A percentile compares a stretch with the other conserved stretches of the same genome.
Conservation (phyloP, 176 grass and related monocot genomes). For the Rhynchospora tenuis region DNA sequence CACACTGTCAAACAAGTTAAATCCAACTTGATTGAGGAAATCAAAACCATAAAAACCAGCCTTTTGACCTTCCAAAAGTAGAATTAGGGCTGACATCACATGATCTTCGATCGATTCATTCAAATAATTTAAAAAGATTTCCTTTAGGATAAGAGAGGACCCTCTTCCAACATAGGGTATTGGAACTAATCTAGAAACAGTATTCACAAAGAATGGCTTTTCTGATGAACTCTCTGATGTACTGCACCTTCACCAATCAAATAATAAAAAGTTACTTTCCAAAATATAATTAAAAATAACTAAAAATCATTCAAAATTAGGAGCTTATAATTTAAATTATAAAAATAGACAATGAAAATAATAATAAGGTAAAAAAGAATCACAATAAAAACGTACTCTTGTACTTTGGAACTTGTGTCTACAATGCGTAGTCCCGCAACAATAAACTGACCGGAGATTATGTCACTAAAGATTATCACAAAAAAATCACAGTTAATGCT, state of each 20-base stretch:
- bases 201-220: conserved; percentile 27
- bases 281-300: not conserved
- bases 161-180: conserved; percentile 40
- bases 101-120: conserved; percentile 48
- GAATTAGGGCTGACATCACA: conserved; percentile 68
- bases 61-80: conserved; percentile 55
- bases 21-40: conserved; percentile 73
- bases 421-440: conserved; percentile 44
- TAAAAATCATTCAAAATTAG: not conserved
- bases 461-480: conserved; percentile 46
- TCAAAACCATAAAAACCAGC: conserved; percentile 43
- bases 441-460: conserved; percentile 56
- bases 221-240: conserved; percentile 29
- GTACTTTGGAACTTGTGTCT: conserved; percentile 18
- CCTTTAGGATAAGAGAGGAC: conserved; percentile 46
- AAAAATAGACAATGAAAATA: not conserved
- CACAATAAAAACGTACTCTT: conserved; percentile 48
- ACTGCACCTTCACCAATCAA: not conserved
- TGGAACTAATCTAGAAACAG: conserved; percentile 50
- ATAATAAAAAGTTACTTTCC: not conserved
- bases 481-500: conserved; percentile 2
- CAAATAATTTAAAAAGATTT: conserved; percentile 42
- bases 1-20: conserved; percentile 50
- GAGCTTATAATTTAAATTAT: not conserved
- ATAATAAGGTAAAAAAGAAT: conserved; percentile 7